Conservation (phyloP, 2,329 filamentous ascomycete species). For the Xenoacremonium recifei region DNA sequence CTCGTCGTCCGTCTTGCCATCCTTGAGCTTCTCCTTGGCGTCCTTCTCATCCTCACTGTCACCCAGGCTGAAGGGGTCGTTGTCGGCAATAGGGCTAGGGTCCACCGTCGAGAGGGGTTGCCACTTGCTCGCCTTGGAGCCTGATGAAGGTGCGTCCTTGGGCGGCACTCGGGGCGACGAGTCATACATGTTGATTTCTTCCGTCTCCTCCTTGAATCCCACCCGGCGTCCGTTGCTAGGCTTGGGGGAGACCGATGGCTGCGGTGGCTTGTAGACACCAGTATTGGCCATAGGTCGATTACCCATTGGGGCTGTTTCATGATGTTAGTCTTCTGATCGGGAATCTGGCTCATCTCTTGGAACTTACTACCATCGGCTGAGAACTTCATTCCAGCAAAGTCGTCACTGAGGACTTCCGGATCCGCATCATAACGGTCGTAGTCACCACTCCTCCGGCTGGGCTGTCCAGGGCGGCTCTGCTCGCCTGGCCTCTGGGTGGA, state of each 20-base stretch:
- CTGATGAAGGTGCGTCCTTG: conserved; percentile 49
- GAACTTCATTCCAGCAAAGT: conserved; percentile 74
- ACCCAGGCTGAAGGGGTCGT: conserved; percentile 94
- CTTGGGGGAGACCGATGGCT: conserved; percentile 51
- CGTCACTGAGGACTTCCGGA: conserved; percentile 83
- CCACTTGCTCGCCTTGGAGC: conserved; percentile 86
- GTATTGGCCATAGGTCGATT: conserved; percentile 71
- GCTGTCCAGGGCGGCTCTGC: conserved; percentile 53
- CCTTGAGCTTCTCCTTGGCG: conserved; percentile 53
- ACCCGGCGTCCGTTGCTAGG: conserved; percentile 50
- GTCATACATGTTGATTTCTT: conserved; percentile 78
- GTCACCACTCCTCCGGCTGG: conserved; percentile 74
- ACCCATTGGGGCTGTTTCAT: conserved; percentile 28
- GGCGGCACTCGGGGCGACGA: conserved; percentile 55
- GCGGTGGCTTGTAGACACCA: conserved; percentile 72
- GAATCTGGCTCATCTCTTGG: not conserved
- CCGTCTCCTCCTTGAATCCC: conserved; percentile 61
- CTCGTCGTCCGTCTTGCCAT: conserved; percentile 53
- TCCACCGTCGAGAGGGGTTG: conserved; percentile 84
- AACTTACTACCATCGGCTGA: conserved; percentile 60
- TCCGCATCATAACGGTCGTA: conserved; percentile 94
- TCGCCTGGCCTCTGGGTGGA: conserved; percentile 27
- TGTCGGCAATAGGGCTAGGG: conserved; percentile 80
- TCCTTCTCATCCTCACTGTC: conserved; percentile 92
- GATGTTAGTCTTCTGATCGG: conserved; percentile 14